Evolutionary conservation across 2,329 filamentous ascomycete species (phyloP).

Genomic region (Dothistroma pini): DNA sequence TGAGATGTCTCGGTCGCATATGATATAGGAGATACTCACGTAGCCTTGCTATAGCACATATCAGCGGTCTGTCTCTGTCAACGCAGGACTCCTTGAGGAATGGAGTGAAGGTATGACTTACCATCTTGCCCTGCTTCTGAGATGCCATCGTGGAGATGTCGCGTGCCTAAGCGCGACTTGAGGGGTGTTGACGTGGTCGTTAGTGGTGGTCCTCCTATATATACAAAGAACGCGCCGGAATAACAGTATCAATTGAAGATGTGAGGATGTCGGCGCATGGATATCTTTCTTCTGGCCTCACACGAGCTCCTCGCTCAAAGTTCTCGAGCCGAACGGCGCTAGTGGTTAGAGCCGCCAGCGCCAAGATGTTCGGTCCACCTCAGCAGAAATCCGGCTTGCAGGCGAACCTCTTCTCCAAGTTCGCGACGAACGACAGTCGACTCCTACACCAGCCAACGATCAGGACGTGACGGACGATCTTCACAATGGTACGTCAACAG

Average conservation of each 20-base stretch:
- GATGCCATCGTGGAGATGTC: constrained; percentile 37
- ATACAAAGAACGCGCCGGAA: neutral
- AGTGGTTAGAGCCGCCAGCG: neutral
- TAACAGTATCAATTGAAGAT: neutral
- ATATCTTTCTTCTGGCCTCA: neutral
- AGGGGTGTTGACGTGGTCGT: neutral
- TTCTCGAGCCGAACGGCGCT: neutral
- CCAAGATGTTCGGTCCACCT: neutral
- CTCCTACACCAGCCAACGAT: constrained; percentile 13
- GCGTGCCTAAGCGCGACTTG: constrained; percentile 43
- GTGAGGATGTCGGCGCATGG: neutral
- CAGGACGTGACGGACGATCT: constrained; percentile 36
- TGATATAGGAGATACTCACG: constrained; percentile 46
- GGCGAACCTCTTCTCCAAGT: neutral
- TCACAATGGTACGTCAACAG: constrained; percentile 47
- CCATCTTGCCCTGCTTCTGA: constrained; percentile 97
- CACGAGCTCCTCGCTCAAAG: neutral
- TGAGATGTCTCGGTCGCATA: constrained; percentile 6
- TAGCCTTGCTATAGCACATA: constrained; percentile 56
- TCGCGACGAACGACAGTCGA: constrained; percentile 3
- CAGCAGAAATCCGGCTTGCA: neutral
- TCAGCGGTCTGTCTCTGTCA: constrained; percentile 44
- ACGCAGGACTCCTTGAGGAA: constrained; percentile 37
- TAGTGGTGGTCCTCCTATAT: neutral
- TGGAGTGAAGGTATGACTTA: constrained; percentile 52